Conservation (phyloP, 345 rosid species). For the Rhizophora apiculata region DNA sequence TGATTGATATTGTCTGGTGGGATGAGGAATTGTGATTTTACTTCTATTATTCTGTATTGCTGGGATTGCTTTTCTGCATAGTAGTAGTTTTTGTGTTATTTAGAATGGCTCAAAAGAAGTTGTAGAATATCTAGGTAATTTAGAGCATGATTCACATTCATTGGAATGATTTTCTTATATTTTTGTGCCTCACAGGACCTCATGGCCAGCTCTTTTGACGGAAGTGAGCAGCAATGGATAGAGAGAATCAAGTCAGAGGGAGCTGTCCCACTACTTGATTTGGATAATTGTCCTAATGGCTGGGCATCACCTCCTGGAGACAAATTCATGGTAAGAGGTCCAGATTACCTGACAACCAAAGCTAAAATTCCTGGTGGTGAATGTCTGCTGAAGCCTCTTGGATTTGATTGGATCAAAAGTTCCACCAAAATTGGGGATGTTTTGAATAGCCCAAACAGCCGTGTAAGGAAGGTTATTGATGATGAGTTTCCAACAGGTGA, state of each 20-base stretch:
- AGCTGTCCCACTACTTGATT: conserved; percentile 67
- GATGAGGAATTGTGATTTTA: no score
- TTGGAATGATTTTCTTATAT: no score
- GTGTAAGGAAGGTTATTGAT: conserved; percentile 62
- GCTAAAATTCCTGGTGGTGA: conserved; percentile 73
- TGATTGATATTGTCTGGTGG: no score
- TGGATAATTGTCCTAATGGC: conserved; percentile 57
- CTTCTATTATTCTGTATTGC: no score
- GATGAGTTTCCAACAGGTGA: conserved; percentile 46
- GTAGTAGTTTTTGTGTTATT: no score
- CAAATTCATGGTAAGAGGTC: conserved; percentile 83
- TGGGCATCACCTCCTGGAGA: conserved; percentile 91
- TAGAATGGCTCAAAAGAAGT: no score
- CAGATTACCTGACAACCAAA: conserved; percentile 65
- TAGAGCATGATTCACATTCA: no score
- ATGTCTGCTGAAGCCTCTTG: conserved; percentile 74
- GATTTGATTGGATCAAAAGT: conserved; percentile 88
- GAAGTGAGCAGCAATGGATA: conserved; percentile 62
- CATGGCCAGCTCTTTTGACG: conserved; percentile 45
- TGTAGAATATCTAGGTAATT: no score
- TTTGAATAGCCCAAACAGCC: conserved; percentile 48
- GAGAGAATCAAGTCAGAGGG: conserved; percentile 74
- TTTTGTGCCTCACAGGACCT: no score
- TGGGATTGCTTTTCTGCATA: no score
- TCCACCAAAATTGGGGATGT: conserved; percentile 55